Conservation (phyloP, 2,329 filamentous ascomycete genomes). For the Colletotrichum acutatum region DNA sequence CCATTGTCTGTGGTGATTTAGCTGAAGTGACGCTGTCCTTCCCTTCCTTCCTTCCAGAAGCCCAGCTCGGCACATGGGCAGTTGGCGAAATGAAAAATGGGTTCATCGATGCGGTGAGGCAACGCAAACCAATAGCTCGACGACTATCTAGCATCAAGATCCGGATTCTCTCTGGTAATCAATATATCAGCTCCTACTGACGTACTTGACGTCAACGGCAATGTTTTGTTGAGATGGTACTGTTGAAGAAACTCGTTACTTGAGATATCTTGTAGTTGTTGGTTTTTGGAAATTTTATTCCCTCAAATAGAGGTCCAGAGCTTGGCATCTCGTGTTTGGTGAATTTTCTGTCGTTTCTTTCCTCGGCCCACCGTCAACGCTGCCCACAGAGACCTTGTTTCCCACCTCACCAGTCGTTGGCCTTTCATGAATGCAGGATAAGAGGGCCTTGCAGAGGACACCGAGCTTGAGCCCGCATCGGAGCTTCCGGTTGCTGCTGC, state of each 20-base stretch:
- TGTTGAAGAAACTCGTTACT: not conserved
- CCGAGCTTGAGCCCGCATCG: not conserved
- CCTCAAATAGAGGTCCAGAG: not conserved
- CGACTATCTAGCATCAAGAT: not conserved
- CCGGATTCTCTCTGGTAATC: not conserved
- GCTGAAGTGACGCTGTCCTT: not conserved
- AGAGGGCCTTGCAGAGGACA: not conserved
- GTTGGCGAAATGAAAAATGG: conserved; percentile 27
- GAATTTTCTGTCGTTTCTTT: not conserved
- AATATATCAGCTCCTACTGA: not conserved
- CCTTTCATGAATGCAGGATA: not conserved
- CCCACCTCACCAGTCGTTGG: not conserved
- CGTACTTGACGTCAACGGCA: not conserved
- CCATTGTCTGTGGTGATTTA: not conserved
- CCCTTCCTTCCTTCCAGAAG: not conserved
- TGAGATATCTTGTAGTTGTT: not conserved
- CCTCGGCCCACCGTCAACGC: not conserved
- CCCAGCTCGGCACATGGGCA: not conserved
- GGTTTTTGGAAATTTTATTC: not conserved
- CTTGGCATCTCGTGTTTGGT: not conserved
- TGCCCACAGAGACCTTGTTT: not conserved
- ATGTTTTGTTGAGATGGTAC: not conserved
- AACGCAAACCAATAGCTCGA: not conserved
- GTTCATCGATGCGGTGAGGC: conserved; percentile 23
- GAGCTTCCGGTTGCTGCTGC: conserved; percentile 4